phyloP scores from a whole-genome alignment of 1,284 basidiomycete species.

The Mycocalia duriaeana region DNA sequence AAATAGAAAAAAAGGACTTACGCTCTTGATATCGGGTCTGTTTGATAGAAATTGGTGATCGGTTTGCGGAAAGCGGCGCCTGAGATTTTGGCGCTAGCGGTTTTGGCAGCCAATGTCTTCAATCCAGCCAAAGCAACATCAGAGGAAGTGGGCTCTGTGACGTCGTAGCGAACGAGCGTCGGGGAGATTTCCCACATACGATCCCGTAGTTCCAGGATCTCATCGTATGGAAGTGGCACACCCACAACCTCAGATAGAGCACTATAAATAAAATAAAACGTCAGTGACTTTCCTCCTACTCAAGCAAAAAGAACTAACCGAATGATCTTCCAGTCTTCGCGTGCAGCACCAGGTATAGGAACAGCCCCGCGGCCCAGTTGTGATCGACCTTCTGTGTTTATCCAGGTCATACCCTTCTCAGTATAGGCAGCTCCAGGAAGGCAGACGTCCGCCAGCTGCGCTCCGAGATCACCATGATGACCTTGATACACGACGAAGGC shows the following conservation, averaged over 20 bases:
- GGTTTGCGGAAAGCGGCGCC: slow-evolving; percentile 73
- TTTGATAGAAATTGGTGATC: slow-evolving; percentile 94
- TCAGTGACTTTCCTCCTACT: not conserved
- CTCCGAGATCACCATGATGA: slow-evolving; percentile 96
- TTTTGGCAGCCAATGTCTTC: slow-evolving; percentile 49
- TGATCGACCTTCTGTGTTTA: slow-evolving; percentile 94
- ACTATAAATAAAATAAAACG: slow-evolving; percentile 31
- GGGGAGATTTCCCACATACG: slow-evolving; percentile 98
- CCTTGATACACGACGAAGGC: slow-evolving; percentile 99
- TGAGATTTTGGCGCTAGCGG: slow-evolving; percentile 52
- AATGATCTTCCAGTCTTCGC: slow-evolving; percentile 99
- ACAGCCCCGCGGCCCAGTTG: slow-evolving; percentile 93
- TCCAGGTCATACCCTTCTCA: slow-evolving; percentile 92
- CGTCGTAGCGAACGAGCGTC: slow-evolving; percentile 84
- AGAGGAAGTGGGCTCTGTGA: slow-evolving; percentile 72
- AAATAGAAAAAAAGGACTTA: slow-evolving; percentile 32
- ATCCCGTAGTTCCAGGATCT: slow-evolving; percentile 82
- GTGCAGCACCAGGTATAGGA: slow-evolving; percentile 87
- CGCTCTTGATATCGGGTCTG: slow-evolving; percentile 85
- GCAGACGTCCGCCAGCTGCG: slow-evolving; percentile 94
- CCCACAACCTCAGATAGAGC: slow-evolving; percentile 90
- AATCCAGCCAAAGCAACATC: slow-evolving; percentile 74
- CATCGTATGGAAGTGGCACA: slow-evolving; percentile 84
- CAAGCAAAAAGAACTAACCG: slow-evolving; percentile 45
- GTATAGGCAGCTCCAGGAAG: slow-evolving; percentile 94